phyloP scores from a whole-genome alignment of 2,329 filamentous ascomycete species.

The Bisporella sp. region DNA sequence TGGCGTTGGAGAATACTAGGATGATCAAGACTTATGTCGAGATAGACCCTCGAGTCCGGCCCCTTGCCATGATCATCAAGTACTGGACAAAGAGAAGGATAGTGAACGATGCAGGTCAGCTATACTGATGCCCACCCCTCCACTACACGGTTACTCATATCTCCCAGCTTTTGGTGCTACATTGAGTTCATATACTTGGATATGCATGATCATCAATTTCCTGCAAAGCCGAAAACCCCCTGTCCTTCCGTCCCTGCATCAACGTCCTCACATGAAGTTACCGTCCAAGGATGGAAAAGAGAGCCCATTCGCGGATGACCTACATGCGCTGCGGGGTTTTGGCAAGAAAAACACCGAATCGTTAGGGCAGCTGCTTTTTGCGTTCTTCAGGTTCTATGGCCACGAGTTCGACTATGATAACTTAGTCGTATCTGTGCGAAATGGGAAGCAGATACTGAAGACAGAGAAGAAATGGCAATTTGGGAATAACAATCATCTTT shows the following conservation, averaged over 20 bases:
- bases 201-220: slow-evolving; percentile 96
- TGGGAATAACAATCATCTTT: slow-evolving; percentile 73
- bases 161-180: slow-evolving; percentile 78
- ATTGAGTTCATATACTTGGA: slow-evolving; percentile 97
- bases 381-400: slow-evolving; percentile 92
- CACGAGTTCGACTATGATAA: slow-evolving; percentile 89
- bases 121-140: neutral
- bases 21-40: slow-evolving; percentile 98
- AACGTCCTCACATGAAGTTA: slow-evolving; percentile 56
- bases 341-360: slow-evolving; percentile 76
- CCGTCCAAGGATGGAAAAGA: slow-evolving; percentile 56
- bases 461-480: slow-evolving; percentile 84
- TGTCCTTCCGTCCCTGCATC: slow-evolving; percentile 79
- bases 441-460: slow-evolving; percentile 72
- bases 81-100: slow-evolving; percentile 92
- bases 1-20: slow-evolving; percentile 90
- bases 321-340: slow-evolving; percentile 66
- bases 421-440: slow-evolving; percentile 74
- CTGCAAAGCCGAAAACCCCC: slow-evolving; percentile 81
- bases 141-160: slow-evolving; percentile 11
- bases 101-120: slow-evolving; percentile 90
- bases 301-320: slow-evolving; percentile 80
- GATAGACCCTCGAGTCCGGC: slow-evolving; percentile 83
- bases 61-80: slow-evolving; percentile 93
- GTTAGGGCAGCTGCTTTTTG: slow-evolving; percentile 79